These are phyloP conservation scores for Vitrella brassicaformis DNA, from an alignment of 73 alveolate species.

Conservation along the genomic window DNA sequence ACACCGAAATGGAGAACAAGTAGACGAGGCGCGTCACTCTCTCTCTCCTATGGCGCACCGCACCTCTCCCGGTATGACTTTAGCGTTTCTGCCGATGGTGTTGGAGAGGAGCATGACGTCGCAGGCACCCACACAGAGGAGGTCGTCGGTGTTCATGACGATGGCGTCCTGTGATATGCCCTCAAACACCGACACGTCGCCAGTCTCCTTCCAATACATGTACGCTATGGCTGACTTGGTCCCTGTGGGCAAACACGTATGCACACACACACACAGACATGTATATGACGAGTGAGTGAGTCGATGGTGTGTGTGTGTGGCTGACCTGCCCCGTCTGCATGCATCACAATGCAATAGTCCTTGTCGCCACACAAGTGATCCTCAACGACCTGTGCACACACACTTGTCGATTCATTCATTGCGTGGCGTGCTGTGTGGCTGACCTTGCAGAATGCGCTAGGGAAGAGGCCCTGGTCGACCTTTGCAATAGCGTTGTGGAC, in stretches of 20 bases:
- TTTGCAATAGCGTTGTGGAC: slow-evolving; percentile 31
- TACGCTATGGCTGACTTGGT: slow-evolving; percentile 38
- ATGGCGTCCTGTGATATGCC: slow-evolving; percentile 23
- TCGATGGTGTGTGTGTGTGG: no score
- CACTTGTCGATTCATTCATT: not conserved
- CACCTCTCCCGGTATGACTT: slow-evolving; percentile 28
- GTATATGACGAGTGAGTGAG: no score
- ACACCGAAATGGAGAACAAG: no score
- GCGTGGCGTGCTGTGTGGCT: no score
- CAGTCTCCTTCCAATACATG: slow-evolving; percentile 43
- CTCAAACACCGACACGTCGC: slow-evolving; percentile 18
- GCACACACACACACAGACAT: not conserved
- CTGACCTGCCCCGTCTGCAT: slow-evolving; percentile 33
- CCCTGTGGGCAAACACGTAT: not conserved
- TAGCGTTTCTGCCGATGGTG: slow-evolving; percentile 35
- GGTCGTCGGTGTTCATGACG: slow-evolving; percentile 36
- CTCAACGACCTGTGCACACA: slow-evolving; percentile 8
- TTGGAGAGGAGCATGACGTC: slow-evolving; percentile 27
- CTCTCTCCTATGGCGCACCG: no score
- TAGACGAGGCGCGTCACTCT: no score
- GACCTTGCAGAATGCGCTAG: slow-evolving; percentile 31
- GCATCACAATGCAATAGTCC: slow-evolving; percentile 32
- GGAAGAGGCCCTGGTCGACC: slow-evolving; percentile 37
- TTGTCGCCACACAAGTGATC: slow-evolving; percentile 27
- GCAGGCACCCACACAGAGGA: slow-evolving; percentile 28